Base-by-base conservation (phyloP, 2,329 filamentous ascomycete genomes). In the Bipolaris zeicola region DNA sequence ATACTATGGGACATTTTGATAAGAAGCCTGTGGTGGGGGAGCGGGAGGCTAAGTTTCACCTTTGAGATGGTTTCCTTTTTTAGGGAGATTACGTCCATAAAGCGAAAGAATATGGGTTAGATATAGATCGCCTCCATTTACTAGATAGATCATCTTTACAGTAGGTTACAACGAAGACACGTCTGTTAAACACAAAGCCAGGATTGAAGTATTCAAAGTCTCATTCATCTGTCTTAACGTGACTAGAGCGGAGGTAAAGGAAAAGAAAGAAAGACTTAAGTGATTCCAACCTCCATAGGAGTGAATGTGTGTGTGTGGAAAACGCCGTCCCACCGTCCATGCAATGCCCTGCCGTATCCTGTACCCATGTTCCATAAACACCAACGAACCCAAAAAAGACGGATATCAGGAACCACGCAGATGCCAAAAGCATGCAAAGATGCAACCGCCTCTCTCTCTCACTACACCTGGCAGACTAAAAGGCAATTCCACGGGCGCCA, bases 1-100 rank as follows among this genome's bases (percentile, higher is more conserved):
- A 89, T 75, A 89, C 89, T 87, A 89, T 75, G 73, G 89, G 64
- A 87, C 87, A 1, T 89, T 89, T 68, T 87, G 70, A 77, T 18
- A 18, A 18, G 7, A 28, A 10, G 11, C 22, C 5, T 34, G 24
- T 7, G 24, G 26, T 24, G 18, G 28, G 5, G 10, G 24, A n/a
- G 6, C 31, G 14, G 16, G 6, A 20, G 18, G 10, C 13, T 5
- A 18, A 16, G 10, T 6, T 20, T 11, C 13, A 13, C 6, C 22
- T n/a, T 8, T 16, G 13, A 36, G 28, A 46, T 14, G 22, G 20
- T 26, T 26, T 26, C 6, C 24, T 26, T 26, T 26, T 24, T 3
- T 20, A 20, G 2, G 20, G 13, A 7, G 41, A 31, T 13, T 7
- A 18, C 2, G n/a, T 26, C n/a, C 11, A 31, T 45, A 45, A 28